Percentiles rank a stretch among this genome's conserved stretches.
Conservation (phyloP, 805 yeast species). For the Candida ovalis region DNA sequence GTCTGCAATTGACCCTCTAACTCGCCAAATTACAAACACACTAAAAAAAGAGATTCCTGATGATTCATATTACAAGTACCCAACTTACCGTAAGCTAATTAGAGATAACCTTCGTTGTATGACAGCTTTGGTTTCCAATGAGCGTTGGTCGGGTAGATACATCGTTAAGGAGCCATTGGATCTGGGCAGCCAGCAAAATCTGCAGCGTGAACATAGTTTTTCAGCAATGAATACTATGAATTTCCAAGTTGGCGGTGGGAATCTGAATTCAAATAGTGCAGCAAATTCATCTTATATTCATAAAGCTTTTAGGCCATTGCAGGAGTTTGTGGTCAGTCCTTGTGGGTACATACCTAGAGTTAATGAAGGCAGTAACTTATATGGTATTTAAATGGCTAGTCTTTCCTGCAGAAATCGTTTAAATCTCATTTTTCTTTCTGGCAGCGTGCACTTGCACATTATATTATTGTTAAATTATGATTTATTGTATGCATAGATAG, state of each 20-base stretch:
- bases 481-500: no score
- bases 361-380: slow-evolving; percentile 15
- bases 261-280: slow-evolving; percentile 2
- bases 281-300: slow-evolving; percentile 6
- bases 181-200: background rate
- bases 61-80: slow-evolving; percentile 4
- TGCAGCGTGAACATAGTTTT: background rate
- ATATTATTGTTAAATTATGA: no score
- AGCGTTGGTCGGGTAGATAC: slow-evolving; percentile 32
- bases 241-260: slow-evolving; percentile 1
- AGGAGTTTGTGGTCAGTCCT: slow-evolving; percentile 33
- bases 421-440: no score
- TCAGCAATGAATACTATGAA: background rate
- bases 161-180: slow-evolving; percentile 24
- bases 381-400: background rate
- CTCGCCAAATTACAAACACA: background rate
- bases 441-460: no score
- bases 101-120: slow-evolving; percentile 34
- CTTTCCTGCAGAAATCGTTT: no score
- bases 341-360: slow-evolving; percentile 28
- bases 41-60: background rate
- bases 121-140: slow-evolving; percentile 29
- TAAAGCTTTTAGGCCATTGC: slow-evolving; percentile 20
- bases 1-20: background rate
- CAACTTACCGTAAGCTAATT: slow-evolving; percentile 25